Percentiles rank a stretch among this genome's conserved stretches.
phyloP scores from a whole-genome alignment of 495 filamentous ascomycete genomes.

The Aspergillus haitiensis region DNA sequence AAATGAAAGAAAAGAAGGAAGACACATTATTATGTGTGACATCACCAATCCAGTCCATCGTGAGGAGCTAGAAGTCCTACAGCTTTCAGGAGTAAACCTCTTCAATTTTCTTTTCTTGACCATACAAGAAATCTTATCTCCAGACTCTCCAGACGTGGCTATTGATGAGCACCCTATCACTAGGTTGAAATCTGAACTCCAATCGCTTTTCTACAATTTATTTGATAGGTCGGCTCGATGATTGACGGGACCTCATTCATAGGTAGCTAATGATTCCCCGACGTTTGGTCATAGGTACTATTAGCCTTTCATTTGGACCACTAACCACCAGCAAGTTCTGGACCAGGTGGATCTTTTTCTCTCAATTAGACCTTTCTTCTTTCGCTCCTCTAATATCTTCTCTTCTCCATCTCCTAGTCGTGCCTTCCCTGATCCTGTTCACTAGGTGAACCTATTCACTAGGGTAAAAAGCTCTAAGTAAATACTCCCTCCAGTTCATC shows the following conservation, averaged over 20 bases:
- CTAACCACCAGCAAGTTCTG: constrained; percentile 11
- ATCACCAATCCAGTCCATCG: constrained; percentile 10
- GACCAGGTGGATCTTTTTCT: constrained; percentile 12
- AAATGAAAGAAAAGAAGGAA: neutral
- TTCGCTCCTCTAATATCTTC: constrained; percentile 5
- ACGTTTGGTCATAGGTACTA: constrained; percentile 1
- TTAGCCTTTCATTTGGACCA: constrained; percentile 14
- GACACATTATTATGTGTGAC: constrained; percentile 12
- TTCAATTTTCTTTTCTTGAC: neutral
- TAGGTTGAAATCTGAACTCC: neutral
- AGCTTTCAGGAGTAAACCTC: neutral
- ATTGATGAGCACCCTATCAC: neutral
- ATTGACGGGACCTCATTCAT: neutral
- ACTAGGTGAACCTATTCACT: neutral
- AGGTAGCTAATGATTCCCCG: neutral
- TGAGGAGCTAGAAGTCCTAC: constrained; percentile 2
- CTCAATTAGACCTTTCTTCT: constrained; percentile 1
- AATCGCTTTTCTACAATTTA: neutral
- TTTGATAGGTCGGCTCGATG: neutral
- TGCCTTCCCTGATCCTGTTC: neutral
- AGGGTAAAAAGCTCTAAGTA: neutral
- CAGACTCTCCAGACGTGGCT: neutral
- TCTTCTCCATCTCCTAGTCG: constrained; percentile 4
- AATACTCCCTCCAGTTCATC: neutral
- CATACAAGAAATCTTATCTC: neutral